Base-by-base conservation (phyloP, 495 filamentous ascomycete genomes). In the Penicillium fimorum region DNA sequence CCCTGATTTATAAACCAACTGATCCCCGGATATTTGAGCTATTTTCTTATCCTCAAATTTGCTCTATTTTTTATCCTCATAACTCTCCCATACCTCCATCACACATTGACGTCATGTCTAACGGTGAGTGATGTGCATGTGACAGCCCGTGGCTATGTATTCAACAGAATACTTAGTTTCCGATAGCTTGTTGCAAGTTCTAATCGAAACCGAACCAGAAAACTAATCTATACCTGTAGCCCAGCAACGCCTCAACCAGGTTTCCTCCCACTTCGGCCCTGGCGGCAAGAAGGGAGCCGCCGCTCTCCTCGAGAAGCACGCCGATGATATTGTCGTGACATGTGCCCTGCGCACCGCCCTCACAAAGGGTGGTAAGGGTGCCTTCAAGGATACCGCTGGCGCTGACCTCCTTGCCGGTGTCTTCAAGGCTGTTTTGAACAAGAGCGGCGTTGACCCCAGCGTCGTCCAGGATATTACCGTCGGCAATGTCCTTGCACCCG, bases 401-500 rank as follows among this genome's bases (percentile, higher is more conserved):
- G 82, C 89, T 20, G 92, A 98, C 70, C 79, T 98, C 56, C 87
- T 98, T 65, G 86, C 84, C 35, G 91, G 91, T 63, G 84, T 90
- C 53, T 86, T 97, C 73, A 84, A 83, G 72, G 87, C 82, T 47
- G 79, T 98, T 50, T 78, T 97, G 70, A 74, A 87, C 32, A 89
- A 91, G 64, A 96, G 91, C 50, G 82, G 84, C 33, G 92, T 98
- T 72, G 84, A 96, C 74, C 91, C 94, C 4, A 72, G 71, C 30
- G 77, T 90, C 15, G 89, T 98, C 32, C 89, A 97, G 73, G 94
- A 98, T 68, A 87, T 98, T 57, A 87, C 88, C 44, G 95, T 98
- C 56, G 94, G 94, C 62, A 86, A 84, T 49, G 94, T 98, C 18
- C 85, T 98, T 27, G 82, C 93, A 5, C 93, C 94, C 17, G 94